Percentiles rank a stretch among this genome's conserved stretches.
These are phyloP conservation scores for Fusarium sambucinum DNA, from an alignment of 2,329 filamentous ascomycete genomes.

Conservation along the genomic window DNA sequence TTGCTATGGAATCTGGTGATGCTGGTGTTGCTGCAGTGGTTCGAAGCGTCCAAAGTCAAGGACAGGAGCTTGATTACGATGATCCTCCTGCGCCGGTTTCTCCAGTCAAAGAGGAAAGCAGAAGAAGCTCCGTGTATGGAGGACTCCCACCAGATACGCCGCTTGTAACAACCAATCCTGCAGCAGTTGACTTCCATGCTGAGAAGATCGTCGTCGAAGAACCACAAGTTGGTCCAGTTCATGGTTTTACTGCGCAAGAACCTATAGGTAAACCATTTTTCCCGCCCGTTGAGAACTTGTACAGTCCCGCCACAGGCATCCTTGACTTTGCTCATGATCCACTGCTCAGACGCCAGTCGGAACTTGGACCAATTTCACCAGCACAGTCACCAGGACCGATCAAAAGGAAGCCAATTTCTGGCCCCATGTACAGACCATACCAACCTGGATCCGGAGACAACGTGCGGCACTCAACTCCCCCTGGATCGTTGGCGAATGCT, in stretches of 20 bases:
- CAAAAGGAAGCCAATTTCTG: conserved; percentile 29
- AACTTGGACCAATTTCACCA: background rate
- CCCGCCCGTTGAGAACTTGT: conserved; percentile 5
- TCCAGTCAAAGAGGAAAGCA: background rate
- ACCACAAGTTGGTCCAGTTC: background rate
- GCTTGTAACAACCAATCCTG: background rate
- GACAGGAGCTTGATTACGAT: conserved; percentile 34
- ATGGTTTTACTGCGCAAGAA: background rate
- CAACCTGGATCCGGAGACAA: conserved; percentile 4
- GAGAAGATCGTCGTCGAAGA: conserved; percentile 11
- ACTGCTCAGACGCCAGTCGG: background rate
- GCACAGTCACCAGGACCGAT: conserved; percentile 10
- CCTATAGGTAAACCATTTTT: background rate
- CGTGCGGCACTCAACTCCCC: conserved; percentile 9
- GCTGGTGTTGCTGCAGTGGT: conserved; percentile 24
- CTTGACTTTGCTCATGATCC: conserved; percentile 11
- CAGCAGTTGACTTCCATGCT: background rate
- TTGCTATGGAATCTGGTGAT: conserved; percentile 26
- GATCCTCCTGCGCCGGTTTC: background rate
- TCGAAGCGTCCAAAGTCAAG: conserved; percentile 19
- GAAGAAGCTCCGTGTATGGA: conserved; percentile 1
- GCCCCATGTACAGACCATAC: conserved; percentile 22
- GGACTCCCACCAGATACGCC: background rate
- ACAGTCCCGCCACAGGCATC: conserved; percentile 18
- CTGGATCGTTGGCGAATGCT: conserved; percentile 4